These are phyloP conservation scores for Rostrohypoxylon terebratum DNA, from an alignment of 495 filamentous ascomycete species.

Conservation along the genomic window DNA sequence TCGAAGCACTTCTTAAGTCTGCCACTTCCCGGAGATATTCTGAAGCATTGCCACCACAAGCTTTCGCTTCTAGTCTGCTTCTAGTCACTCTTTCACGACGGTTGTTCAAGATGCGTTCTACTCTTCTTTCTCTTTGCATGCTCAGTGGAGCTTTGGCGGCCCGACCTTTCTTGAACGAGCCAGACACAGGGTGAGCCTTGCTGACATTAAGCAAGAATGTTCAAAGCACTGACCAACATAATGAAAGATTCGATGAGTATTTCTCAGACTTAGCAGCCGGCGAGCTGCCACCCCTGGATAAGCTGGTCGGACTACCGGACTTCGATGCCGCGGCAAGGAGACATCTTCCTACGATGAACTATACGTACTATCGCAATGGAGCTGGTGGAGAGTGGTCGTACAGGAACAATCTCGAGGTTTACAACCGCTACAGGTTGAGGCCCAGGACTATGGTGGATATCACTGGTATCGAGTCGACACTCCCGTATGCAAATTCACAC, in stretches of 20 bases:
- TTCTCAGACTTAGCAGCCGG: constrained; percentile 39
- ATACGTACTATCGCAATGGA: constrained; percentile 58
- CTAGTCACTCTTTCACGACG: not conserved
- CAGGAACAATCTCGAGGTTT: constrained; percentile 56
- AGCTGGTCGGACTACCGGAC: constrained; percentile 52
- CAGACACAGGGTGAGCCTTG: constrained; percentile 45
- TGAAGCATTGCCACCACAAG: not conserved
- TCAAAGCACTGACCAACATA: constrained; percentile 18
- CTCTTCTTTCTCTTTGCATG: constrained; percentile 22
- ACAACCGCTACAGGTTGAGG: constrained; percentile 44
- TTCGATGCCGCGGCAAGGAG: constrained; percentile 53
- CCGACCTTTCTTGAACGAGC: constrained; percentile 47
- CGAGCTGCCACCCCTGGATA: constrained; percentile 45
- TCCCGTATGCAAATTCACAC: constrained; percentile 27
- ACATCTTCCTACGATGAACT: constrained; percentile 46
- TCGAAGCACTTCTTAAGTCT: not conserved
- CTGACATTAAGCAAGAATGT: not conserved
- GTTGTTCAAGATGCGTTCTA: constrained; percentile 28
- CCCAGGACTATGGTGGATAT: constrained; percentile 51
- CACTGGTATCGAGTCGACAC: constrained; percentile 49
- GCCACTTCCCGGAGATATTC: not conserved
- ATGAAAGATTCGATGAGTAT: constrained; percentile 38
- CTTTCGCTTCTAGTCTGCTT: not conserved
- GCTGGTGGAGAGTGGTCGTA: constrained; percentile 58
- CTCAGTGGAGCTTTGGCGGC: constrained; percentile 40